phyloP scores from a whole-genome alignment of 2,329 filamentous ascomycete genomes.

The Colletotrichum phormii region DNA sequence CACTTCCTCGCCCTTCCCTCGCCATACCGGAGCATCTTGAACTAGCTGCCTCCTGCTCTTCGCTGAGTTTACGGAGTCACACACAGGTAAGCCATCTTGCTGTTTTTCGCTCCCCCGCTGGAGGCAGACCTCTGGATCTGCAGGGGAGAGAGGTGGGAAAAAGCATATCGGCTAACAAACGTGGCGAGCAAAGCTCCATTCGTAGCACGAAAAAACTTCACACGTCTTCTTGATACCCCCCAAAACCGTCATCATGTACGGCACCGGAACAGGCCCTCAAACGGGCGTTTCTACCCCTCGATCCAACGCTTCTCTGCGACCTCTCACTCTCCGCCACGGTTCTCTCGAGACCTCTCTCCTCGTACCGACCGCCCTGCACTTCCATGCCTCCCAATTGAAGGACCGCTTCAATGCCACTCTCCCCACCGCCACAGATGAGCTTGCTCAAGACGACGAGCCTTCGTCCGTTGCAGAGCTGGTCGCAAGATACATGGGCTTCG shows the following conservation, averaged over 20 bases:
- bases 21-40: slow-evolving; percentile 30
- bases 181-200: slow-evolving; percentile 32
- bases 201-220: slow-evolving; percentile 29
- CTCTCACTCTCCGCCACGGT: slow-evolving; percentile 90
- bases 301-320: slow-evolving; percentile 91
- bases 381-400: slow-evolving; percentile 94
- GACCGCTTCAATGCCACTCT: slow-evolving; percentile 88
- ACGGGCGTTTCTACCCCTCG: slow-evolving; percentile 97
- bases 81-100: slow-evolving; percentile 23
- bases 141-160: background rate
- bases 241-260: slow-evolving; percentile 76
- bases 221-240: slow-evolving; percentile 54
- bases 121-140: background rate
- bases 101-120: background rate
- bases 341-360: slow-evolving; percentile 96
- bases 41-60: slow-evolving; percentile 51
- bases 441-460: slow-evolving; percentile 98
- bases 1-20: background rate
- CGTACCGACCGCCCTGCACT: slow-evolving; percentile 94
- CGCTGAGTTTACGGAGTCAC: slow-evolving; percentile 52
- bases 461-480: slow-evolving; percentile 94
- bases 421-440: slow-evolving; percentile 93
- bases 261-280: slow-evolving; percentile 83
- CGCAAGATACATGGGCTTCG: slow-evolving; percentile 90
- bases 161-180: slow-evolving; percentile 22